Conservation (phyloP, 192 early-diverging fungal genomes). For the Coemansia sp. region DNA sequence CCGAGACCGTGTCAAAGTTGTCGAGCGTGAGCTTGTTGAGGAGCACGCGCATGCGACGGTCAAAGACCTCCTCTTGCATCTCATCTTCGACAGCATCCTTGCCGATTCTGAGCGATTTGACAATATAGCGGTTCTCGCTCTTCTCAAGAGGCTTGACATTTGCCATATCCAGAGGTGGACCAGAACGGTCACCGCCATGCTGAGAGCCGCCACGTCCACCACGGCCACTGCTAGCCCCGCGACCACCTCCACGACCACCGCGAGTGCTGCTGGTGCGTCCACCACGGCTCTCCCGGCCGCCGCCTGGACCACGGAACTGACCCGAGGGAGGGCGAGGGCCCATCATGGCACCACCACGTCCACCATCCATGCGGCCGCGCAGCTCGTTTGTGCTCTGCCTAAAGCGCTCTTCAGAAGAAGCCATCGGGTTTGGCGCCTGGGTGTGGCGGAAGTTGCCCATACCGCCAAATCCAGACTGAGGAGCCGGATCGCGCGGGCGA, state of each 20-base stretch:
- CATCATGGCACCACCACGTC: conserved; percentile 38
- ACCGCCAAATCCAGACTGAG: conserved; percentile 35
- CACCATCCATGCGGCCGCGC: conserved; percentile 28
- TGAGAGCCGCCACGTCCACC: conserved; percentile 59
- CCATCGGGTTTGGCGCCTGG: conserved; percentile 21
- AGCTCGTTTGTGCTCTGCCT: conserved; percentile 46
- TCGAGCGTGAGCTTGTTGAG: conserved; percentile 98
- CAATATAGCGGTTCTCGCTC: conserved; percentile 81
- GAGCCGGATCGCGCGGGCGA: conserved; percentile 34
- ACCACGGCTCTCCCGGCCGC: conserved; percentile 60
- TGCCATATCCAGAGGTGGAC: conserved; percentile 33
- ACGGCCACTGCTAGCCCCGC: conserved; percentile 23
- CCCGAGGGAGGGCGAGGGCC: conserved; percentile 49
- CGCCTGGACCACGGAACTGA: conserved; percentile 53
- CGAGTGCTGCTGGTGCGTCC: conserved; percentile 57
- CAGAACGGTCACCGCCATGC: conserved; percentile 34
- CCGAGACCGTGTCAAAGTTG: conserved; percentile 85
- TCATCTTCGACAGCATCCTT: conserved; percentile 56
- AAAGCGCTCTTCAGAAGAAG: conserved; percentile 52
- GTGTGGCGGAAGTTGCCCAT: conserved; percentile 55
- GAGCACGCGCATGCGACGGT: conserved; percentile 82
- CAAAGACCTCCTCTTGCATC: conserved; percentile 62
- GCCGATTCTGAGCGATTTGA: conserved; percentile 28
- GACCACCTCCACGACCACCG: conserved; percentile 61
- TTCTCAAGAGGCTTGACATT: conserved; percentile 79